These are phyloP conservation scores for Penicillium sclerotiorum DNA, from an alignment of 2,329 filamentous ascomycete species.

Conservation along the genomic window DNA sequence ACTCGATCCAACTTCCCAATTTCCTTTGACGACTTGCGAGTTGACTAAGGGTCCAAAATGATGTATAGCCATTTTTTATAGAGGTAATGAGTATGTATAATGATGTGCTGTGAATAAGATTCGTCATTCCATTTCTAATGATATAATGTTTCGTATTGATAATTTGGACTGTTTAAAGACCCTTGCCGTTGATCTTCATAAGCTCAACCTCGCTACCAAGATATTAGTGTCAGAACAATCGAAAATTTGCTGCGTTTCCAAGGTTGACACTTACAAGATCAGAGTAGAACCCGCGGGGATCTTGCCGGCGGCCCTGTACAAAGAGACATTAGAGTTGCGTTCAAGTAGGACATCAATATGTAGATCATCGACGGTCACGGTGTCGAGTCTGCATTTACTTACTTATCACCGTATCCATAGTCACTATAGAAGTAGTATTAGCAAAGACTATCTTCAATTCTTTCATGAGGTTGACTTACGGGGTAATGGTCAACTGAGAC, in stretches of 20 bases:
- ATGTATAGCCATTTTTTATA: no score
- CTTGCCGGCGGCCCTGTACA: conserved; percentile 22
- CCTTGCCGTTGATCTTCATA: conserved; percentile 58
- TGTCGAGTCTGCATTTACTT: conserved; percentile 21
- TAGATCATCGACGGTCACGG: background rate
- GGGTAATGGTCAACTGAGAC: conserved; percentile 76
- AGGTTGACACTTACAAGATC: conserved; percentile 70
- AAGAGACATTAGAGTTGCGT: conserved; percentile 9
- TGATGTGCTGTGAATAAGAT: no score
- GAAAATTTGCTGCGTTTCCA: background rate
- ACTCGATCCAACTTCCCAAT: no score
- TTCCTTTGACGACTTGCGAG: no score
- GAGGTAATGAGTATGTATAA: no score
- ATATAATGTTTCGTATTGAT: no score
- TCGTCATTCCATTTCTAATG: no score
- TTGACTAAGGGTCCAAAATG: no score
- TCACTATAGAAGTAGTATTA: conserved; percentile 25
- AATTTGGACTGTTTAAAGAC: no score
- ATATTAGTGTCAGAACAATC: background rate
- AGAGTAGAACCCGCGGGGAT: conserved; percentile 74
- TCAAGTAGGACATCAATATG: background rate
- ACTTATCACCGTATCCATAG: conserved; percentile 42
- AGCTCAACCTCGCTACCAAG: conserved; percentile 67
- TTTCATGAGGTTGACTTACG: conserved; percentile 52
- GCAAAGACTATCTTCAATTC: no score